Evolutionary conservation across 75 land plant genomes (phyloP), one percentile per base, ranked within the genome.

Genomic region (Pinus albicaulis): DNA sequence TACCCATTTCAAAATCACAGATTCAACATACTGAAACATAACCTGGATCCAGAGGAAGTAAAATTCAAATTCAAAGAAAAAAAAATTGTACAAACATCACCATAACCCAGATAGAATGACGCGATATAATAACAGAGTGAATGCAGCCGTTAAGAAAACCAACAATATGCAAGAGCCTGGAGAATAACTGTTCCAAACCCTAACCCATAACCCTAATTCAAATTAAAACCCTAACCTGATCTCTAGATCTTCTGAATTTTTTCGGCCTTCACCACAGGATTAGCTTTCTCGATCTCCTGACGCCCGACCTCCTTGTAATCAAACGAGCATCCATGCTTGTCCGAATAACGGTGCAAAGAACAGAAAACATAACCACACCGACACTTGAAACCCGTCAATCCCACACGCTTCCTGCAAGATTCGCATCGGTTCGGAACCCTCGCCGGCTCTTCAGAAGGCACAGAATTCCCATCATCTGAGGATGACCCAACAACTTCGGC

Each of bases 311-410:
- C 19, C 76, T 78, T 84, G 76, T 78, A 87, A 60, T 87, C 89
- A 56, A 80, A 84, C 0, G 74, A 20, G 57, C 89, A 87, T 7
- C 57, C 63, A 73, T 87, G 89, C 58, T 75, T 61, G 55, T 87
- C 89, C 7, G 80, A 74, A 56, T 85, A 85, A 12, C 89, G 70
- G 62, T 87, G 89, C 28, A 34, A 7, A n/a, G 74, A 38, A 55
- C 89, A 87, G 72, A 83, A 87, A n/a, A 74, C 53, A 53, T 79
- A 26, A 16, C 87, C 89, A 26, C 89, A 87, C 34, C 88, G 76
- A 75, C 89, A 87, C 56, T 53, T 53, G 76, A 87, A 87, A 22
- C 84, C 80, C 14, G 72, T 75, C 72, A 87, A 56, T 10, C 92
- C 91, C 59, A 90, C 86, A 11, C 79, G 74, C 62, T 88, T 88